These are phyloP conservation scores for Aurantiochytrium sp. DNA, from an alignment of 108 stramenopile species.

Conservation along the genomic window DNA sequence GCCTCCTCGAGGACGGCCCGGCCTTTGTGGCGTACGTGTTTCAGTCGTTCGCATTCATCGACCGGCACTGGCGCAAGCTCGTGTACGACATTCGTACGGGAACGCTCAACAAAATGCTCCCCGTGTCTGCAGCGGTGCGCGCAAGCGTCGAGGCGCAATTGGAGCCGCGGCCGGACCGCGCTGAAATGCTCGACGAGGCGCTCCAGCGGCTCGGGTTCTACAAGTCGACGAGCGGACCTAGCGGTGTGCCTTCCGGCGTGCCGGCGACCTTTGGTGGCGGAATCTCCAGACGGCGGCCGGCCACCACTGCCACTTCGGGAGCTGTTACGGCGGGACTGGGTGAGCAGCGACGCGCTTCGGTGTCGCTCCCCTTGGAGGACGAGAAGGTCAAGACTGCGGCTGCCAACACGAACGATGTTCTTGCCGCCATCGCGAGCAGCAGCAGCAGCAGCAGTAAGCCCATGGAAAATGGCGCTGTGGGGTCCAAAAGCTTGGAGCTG, in stretches of 20 bases:
- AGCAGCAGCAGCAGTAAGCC: background rate
- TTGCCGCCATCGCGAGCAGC: background rate
- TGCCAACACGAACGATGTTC: too few relatives aligned
- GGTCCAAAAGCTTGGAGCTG: background rate
- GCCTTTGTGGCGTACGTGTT: constrained; percentile 28
- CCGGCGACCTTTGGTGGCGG: background rate
- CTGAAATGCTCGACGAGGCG: background rate
- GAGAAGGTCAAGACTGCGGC: too few relatives aligned
- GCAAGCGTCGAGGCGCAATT: background rate
- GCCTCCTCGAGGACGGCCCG: background rate
- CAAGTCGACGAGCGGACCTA: background rate
- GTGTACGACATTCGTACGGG: background rate
- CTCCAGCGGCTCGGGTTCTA: background rate
- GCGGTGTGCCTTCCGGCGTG: background rate
- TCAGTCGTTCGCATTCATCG: background rate
- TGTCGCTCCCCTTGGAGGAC: too few relatives aligned
- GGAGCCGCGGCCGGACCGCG: background rate
- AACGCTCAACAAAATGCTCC: background rate
- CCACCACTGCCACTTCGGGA: too few relatives aligned
- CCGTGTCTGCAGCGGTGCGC: background rate
- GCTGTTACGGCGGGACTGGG: too few relatives aligned
- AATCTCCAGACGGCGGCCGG: too few relatives aligned
- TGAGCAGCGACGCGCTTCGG: too few relatives aligned
- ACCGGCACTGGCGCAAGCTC: constrained; percentile 9
- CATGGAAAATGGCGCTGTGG: background rate